phyloP scores from a whole-genome alignment of 352 stramenopile species.

The Phytophthora pinifolia region DNA sequence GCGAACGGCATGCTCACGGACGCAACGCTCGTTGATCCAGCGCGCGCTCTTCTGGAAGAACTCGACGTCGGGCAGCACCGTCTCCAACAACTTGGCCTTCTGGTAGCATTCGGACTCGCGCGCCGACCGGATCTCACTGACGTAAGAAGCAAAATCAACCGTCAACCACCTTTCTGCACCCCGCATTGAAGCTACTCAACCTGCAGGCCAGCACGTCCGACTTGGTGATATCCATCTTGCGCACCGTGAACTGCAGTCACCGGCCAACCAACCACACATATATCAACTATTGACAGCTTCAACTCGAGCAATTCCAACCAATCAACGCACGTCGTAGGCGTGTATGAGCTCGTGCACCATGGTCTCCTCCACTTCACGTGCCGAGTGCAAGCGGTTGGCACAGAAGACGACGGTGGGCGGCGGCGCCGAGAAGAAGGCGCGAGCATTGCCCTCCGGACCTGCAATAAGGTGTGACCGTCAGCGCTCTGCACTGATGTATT shows the following conservation, averaged over 20 bases:
- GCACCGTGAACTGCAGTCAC: conserved; percentile 64
- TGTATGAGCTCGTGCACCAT: conserved; percentile 88
- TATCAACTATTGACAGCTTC: conserved; percentile 10
- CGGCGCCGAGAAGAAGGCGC: conserved; percentile 82
- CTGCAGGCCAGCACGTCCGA: conserved; percentile 77
- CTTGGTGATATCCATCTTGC: conserved; percentile 87
- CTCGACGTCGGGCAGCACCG: conserved; percentile 54
- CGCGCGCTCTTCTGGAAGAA: conserved; percentile 62
- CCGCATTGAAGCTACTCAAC: conserved; percentile 20
- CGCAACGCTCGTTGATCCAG: conserved; percentile 68
- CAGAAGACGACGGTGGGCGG: conserved; percentile 83
- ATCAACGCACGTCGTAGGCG: conserved; percentile 69
- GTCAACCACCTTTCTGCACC: conserved; percentile 2
- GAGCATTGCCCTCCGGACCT: conserved; percentile 75
- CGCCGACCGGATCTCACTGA: conserved; percentile 78
- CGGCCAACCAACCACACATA: neutral
- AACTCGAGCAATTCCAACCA: neutral
- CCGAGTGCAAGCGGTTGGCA: conserved; percentile 74
- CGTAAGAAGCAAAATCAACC: conserved; percentile 1
- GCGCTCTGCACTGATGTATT: neutral
- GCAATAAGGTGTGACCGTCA: conserved; percentile 1
- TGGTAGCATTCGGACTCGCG: conserved; percentile 84
- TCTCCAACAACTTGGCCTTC: conserved; percentile 63
- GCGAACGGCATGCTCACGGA: conserved; percentile 72
- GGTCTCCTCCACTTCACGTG: conserved; percentile 74